Evolutionary conservation across 805 yeast genomes (phyloP), one percentile per base, ranked within the genome.

Genomic region (Saturnispora diversa): DNA sequence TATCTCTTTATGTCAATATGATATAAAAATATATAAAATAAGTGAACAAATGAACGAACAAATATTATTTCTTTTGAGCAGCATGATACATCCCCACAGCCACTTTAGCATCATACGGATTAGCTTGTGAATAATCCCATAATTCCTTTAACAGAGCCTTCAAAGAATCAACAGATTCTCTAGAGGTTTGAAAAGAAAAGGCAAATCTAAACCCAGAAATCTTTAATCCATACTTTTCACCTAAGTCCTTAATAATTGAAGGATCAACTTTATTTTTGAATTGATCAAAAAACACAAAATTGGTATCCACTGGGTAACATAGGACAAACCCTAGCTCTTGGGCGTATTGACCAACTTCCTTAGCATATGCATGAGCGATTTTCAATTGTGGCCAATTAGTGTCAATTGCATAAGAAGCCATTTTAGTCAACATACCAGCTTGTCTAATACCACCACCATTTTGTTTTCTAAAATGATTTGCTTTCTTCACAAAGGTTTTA

Each of bases 361-460:
- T 59, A 19, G 83, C 79, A 50, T 54, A 61, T 13, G 53, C 60
- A 56, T 79, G 82, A 7, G 79, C 69, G 16, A 50, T 51, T 34
- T 55, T 54, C 53, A 79, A 66, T 40, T 74, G 69, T 25, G 74
- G 65, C 66, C 82, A 78, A 53, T 82, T 83, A 47, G 79, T 77
- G 41, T 83, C 79, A 37, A 88, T 68, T 20, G 94, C 94, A 37
- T 70, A 68, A 15, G 70, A 59, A 2, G 94, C 96, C 84, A 88
- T 87, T 42, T 75, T 69, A 7, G 92, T 68, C 52, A 88, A 68
- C 60, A 84, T 63, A 40, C 97, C 97, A 30, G 84, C 69, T 63
- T 88, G 97, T 58, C 97, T 72, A 37, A 88, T 76, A 49, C 96
- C 96, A 50, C 96, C 97, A 56, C 97, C 97, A 50, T 76, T 75